These are phyloP conservation scores for Periconia digitata DNA, from an alignment of 2,329 filamentous ascomycete genomes.

Conservation along the genomic window DNA sequence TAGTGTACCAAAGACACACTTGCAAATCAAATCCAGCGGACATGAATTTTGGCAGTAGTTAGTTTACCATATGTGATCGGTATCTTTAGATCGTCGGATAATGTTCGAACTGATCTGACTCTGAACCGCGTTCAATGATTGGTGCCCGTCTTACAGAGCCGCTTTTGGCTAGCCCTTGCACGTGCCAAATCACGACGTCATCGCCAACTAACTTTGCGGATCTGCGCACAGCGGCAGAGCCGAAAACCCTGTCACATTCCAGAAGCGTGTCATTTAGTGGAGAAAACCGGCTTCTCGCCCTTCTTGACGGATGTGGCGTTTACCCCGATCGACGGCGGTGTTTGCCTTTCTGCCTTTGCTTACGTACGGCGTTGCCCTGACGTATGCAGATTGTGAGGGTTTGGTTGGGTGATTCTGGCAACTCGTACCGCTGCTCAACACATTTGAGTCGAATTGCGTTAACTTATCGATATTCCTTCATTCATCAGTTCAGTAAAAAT, in stretches of 20 bases:
- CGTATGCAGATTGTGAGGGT: background rate
- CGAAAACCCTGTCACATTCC: background rate
- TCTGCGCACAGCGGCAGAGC: background rate
- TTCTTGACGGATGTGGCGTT: background rate
- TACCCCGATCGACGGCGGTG: background rate
- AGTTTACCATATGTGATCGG: too few relatives aligned
- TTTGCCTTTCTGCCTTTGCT: background rate
- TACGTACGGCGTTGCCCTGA: background rate
- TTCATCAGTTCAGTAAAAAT: background rate
- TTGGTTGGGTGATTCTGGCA: background rate
- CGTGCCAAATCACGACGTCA: too few relatives aligned
- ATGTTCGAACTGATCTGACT: too few relatives aligned
- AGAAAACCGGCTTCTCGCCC: background rate
- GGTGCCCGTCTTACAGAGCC: too few relatives aligned
- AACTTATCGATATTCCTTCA: background rate
- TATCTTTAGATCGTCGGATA: too few relatives aligned
- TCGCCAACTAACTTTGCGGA: background rate
- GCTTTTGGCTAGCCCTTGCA: too few relatives aligned
- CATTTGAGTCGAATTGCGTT: too few relatives aligned
- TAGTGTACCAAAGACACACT: background rate
- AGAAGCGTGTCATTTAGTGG: background rate
- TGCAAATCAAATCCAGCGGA: background rate
- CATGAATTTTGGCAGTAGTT: too few relatives aligned
- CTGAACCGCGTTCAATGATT: too few relatives aligned
- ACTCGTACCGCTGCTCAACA: too few relatives aligned